These are phyloP conservation scores for Samsoniella hepiali DNA, from an alignment of 2,329 filamentous ascomycete species.

Conservation along the genomic window DNA sequence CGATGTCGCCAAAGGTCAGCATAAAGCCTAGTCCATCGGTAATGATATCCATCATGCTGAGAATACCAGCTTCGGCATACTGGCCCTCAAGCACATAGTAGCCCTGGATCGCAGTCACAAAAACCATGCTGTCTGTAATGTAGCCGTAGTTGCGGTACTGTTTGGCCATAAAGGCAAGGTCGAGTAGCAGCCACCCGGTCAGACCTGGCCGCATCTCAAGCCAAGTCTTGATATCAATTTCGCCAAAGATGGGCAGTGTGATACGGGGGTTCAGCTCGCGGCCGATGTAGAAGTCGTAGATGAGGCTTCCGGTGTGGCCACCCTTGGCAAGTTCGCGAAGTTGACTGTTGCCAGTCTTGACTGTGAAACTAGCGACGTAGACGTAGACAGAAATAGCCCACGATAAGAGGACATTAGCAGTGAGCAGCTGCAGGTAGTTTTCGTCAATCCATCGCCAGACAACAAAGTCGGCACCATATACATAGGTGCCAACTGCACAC, in stretches of 20 bases:
- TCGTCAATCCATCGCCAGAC: slow-evolving; percentile 89
- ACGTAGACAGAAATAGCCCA: slow-evolving; percentile 68
- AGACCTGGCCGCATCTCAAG: slow-evolving; percentile 84
- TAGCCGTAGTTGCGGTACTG: slow-evolving; percentile 80
- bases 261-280: slow-evolving; percentile 87
- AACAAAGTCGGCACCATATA: slow-evolving; percentile 73
- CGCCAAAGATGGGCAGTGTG: slow-evolving; percentile 70
- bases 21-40: slow-evolving; percentile 91
- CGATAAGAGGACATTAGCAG: slow-evolving; percentile 73
- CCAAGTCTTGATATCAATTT: slow-evolving; percentile 83
- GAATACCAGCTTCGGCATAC: slow-evolving; percentile 78
- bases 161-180: slow-evolving; percentile 77
- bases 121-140: slow-evolving; percentile 77
- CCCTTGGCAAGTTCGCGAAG: slow-evolving; percentile 74
- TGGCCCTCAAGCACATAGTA: slow-evolving; percentile 80
- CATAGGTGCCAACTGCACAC: slow-evolving; percentile 66
- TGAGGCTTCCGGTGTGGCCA: slow-evolving; percentile 72
- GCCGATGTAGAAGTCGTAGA: slow-evolving; percentile 97
- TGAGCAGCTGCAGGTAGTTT: slow-evolving; percentile 81
- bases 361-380: slow-evolving; percentile 74
- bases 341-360: slow-evolving; percentile 66
- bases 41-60: slow-evolving; percentile 89
- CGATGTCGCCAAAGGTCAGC: slow-evolving; percentile 84
- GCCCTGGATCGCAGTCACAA: slow-evolving; percentile 70
- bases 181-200: slow-evolving; percentile 78